phyloP scores from a whole-genome alignment of 2,329 filamentous ascomycete genomes.

The Akanthomyces muscarius region DNA sequence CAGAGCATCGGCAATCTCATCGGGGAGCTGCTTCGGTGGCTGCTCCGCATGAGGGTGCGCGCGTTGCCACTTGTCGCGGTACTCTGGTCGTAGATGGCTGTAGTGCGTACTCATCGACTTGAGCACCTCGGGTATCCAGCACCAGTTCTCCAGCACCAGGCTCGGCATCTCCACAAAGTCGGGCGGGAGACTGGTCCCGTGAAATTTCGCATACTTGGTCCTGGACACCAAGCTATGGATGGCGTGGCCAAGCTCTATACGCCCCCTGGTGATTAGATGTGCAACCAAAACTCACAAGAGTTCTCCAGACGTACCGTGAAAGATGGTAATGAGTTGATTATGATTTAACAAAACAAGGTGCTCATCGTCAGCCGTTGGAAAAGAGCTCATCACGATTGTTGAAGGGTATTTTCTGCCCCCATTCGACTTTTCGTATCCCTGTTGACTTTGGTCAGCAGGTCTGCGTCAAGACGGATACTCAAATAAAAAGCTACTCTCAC shows the following conservation, averaged over 20 bases:
- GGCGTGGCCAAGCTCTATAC: constrained; percentile 21
- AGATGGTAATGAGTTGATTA: constrained; percentile 51
- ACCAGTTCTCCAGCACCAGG: constrained; percentile 20
- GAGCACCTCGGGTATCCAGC: constrained; percentile 17
- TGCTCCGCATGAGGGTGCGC: neutral
- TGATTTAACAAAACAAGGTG: constrained; percentile 50
- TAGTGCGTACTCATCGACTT: constrained; percentile 13
- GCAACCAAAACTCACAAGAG: neutral
- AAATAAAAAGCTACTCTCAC: neutral
- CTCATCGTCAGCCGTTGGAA: neutral
- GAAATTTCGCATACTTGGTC: constrained; percentile 10
- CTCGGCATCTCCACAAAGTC: constrained; percentile 20
- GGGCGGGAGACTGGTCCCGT: constrained; percentile 15
- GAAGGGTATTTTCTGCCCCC: neutral
- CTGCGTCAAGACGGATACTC: too few relatives aligned
- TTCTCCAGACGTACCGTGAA: constrained; percentile 36
- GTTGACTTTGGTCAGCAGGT: too few relatives aligned
- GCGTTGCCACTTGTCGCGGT: constrained; percentile 8
- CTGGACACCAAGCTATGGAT: constrained; percentile 20
- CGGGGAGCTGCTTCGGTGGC: neutral
- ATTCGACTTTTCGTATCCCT: neutral
- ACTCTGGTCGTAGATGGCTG: neutral
- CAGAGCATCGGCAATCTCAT: neutral
- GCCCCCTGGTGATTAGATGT: neutral
- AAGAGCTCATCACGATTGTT: neutral